Evolutionary conservation across 371 early-diverging fungal species (phyloP), one percentile per base, ranked within the genome.

Genomic region (Quaeritorhiza haematococci): DNA sequence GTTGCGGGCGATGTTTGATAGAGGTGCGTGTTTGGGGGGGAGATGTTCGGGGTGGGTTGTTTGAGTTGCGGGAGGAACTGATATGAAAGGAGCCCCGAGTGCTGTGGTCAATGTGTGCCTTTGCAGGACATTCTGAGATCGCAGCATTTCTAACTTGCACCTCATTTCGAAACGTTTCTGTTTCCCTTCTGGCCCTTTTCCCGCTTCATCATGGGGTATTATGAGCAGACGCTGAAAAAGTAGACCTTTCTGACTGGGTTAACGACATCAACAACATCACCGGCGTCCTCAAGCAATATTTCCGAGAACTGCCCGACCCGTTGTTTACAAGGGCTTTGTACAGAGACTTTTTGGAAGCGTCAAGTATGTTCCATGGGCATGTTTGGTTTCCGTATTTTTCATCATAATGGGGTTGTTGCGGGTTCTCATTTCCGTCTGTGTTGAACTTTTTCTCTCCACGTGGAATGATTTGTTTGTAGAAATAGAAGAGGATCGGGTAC

Each of bases 281-380:
- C 29, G 83, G 91, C 48, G 84, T 88, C n/a, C 73, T 96, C 30
- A 94, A 96, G 60, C 73, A 90, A 28, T 96, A 86, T 78, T 87
- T 96, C 67, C 82, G 95, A 23, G 93, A 93, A 63, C 71, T 96
- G 19, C 93, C 94, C 10, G 90, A 91, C 44, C 85, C 92, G 1
- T 71, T 94, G 1, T 72, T 96, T 49, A 87, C 94, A 15, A 64
- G 72, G 33, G 50, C 63, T 15, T 61, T 80, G 47, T 87, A 85
- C 64, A 73, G 79, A 7, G 69, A 79, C 21, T 81, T 94, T 46
- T 66, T 88, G 38, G 76, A 81, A 50, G 88, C 88, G 8, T 83
- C 86, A 1, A 73, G 86, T 74, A 71, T 67, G 75, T 74, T 15
- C 38, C 13, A 13, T 17, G 23, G 4, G 21, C 27, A 30, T 34